Base-by-base conservation (phyloP, 23 red algal species). In the Agarophyton chilense region DNA sequence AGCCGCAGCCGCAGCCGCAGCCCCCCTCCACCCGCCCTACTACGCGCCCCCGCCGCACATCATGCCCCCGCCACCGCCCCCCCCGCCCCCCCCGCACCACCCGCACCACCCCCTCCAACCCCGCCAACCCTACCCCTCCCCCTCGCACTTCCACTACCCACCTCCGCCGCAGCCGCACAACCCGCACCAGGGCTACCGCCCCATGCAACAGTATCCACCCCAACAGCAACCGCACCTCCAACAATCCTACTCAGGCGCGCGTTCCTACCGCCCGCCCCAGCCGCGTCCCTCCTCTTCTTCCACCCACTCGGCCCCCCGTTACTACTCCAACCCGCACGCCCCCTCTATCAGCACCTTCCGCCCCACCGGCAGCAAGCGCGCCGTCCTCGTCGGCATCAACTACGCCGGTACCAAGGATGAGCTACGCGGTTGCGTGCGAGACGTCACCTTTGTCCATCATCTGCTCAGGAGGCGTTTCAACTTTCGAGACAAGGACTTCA, bases 351-450 rank as follows among this genome's bases (percentile, higher is more conserved):
- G 73, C 45, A 38, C 70, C 19, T 89, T 89, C 60, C 85, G 72
- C 49, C 89, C 89, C 18, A 83, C 81, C 45, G 91, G 81, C 8
- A 67, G 91, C 29, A 94, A 72, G 63, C 42, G 54, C n/a, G 91
- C 91, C 17, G 26, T 94, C 18, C 38, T 94, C 52, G 76, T 94
- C 39, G 91, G 91, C 56, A 87, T 94, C 61, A 94, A 94, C 63
- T 94, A 94, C 70, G 65, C 41, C 45, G 81, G 91, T 51, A 94
- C 91, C 18, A 61, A 36, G 14, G 44, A 64, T n/a, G 70, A 63
- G 56, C 71, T 94, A 12, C 34, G 73, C 0, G 91, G 91, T 34
- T 94, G 91, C 47, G 91, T 94, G n/a, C 72, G 83, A 16, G 91
- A 94, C 51, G 91, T 94, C 64, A 74, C 81, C 43, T 94, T 77